Conservation (phyloP, 1,284 basidiomycete species). For the Cryptococcus sp. region DNA sequence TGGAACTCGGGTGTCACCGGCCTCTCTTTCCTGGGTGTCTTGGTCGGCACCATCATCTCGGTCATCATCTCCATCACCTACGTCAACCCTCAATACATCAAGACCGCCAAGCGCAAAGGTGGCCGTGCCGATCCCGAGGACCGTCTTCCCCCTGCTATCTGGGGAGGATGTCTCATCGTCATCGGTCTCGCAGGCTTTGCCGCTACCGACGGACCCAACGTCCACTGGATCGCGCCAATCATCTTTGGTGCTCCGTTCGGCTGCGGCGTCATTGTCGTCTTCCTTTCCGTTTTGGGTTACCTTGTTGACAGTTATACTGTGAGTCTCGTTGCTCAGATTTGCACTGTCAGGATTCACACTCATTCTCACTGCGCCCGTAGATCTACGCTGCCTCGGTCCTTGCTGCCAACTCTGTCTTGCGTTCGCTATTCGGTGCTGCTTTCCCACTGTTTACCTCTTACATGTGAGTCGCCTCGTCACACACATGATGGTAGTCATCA, state of each 20-base stretch:
- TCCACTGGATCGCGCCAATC: constrained; percentile 61
- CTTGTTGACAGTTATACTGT: constrained; percentile 66
- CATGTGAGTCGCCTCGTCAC: constrained; percentile 45
- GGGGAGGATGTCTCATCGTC: constrained; percentile 47
- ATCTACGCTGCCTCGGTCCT: constrained; percentile 61
- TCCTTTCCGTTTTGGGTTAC: constrained; percentile 64
- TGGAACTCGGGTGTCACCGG: constrained; percentile 66
- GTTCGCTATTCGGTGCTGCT: constrained; percentile 65
- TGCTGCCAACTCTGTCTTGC: constrained; percentile 69
- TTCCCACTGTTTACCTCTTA: constrained; percentile 62
- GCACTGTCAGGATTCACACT: background rate
- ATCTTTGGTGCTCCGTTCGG: constrained; percentile 66
- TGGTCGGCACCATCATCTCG: constrained; percentile 60
- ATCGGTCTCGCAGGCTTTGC: constrained; percentile 54
- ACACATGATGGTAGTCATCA: no score
- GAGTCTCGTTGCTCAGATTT: constrained; percentile 51
- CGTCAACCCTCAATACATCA: constrained; percentile 62
- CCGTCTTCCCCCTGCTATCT: constrained; percentile 60
- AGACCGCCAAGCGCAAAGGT: constrained; percentile 45
- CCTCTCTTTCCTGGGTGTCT: constrained; percentile 68
- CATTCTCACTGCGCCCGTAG: constrained; percentile 10
- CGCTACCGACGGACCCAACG: constrained; percentile 45
- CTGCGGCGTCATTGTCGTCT: constrained; percentile 64
- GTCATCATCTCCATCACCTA: constrained; percentile 29
- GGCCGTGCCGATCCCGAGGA: constrained; percentile 66